Conservation (phyloP, 2,329 filamentous ascomycete species). For the Daldinia sp. region DNA sequence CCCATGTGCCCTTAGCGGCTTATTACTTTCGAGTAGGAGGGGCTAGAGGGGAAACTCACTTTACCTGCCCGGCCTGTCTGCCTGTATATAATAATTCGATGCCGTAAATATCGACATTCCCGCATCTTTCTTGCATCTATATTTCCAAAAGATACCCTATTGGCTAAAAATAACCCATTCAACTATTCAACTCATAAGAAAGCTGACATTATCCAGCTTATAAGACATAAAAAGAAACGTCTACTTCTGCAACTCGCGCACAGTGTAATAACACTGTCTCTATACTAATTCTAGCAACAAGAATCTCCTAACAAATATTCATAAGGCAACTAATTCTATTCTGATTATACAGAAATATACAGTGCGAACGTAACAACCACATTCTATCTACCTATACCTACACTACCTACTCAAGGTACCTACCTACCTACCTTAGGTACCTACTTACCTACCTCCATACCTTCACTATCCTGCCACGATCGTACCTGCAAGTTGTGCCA, state of each 20-base stretch:
- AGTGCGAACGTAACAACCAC: not conserved
- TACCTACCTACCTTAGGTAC: not conserved
- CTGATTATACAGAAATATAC: not conserved
- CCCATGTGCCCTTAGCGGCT: constrained; percentile 4
- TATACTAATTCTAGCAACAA: not conserved
- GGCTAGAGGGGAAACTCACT: constrained; percentile 5
- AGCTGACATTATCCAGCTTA: not conserved
- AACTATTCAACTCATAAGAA: not conserved
- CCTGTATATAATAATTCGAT: constrained; percentile 6
- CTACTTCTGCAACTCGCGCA: not conserved
- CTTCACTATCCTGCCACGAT: not conserved
- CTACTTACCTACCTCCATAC: not conserved
- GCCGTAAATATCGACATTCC: constrained; percentile 5
- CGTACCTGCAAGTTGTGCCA: constrained; percentile 5
- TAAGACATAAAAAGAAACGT: not conserved
- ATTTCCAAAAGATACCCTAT: constrained; percentile 10
- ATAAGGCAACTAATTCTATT: not conserved
- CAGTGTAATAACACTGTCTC: constrained; percentile 4
- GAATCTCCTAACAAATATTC: not conserved
- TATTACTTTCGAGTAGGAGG: constrained; percentile 2
- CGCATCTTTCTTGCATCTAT: constrained; percentile 6
- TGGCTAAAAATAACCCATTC: constrained; percentile 3
- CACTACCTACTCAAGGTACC: not conserved
- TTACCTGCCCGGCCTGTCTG: not conserved
- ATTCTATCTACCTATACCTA: not conserved